Base-by-base conservation (phyloP, 2,329 filamentous ascomycete species). In the Aureobasidium sp. region DNA sequence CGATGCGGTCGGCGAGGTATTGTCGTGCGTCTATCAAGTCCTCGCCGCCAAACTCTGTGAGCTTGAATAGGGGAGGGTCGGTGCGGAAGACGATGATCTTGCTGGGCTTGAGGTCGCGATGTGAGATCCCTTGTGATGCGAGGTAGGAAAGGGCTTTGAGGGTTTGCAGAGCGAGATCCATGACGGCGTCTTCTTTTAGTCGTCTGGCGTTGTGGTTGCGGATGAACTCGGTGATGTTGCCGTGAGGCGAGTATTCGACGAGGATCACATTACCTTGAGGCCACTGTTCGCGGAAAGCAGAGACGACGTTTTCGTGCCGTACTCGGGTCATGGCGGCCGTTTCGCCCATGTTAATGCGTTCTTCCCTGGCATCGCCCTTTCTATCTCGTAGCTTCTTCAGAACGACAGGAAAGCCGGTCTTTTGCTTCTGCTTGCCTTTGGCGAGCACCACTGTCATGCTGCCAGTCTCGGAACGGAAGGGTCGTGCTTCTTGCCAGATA, bases 251-350 rank as follows among this genome's bases (percentile, higher is more conserved):
- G 36, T 59, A 16, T 27, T 59, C 57, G 45, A 59, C 57, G 10
- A 59, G 36, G 15, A 59, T 36, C 15, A 59, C 44, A 15, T 52
- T 60, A 3, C 57, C 57, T 11, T 50, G 57, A 10, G 45, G 45
- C 57, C 57, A 60, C 16, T 27, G 34, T 15, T 60, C 45, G 32
- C 57, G 57, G 11, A 60, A 45, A 10, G 57, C 57, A 16, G 57
- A 60, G n/a, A 60, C 47, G 27, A 60, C 32, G n/a, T 60, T 60
- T 29, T 60, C 57, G 47, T 60, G 57, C 7, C 57, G 45, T 29
- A 60, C 45, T 21, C 45, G 47, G 5, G 47, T 60, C 47, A 60
- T 60, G 36, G 47, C 57, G 6, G 57, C 57, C 10, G 47, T 60
- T 29, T 60, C 57, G 57, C 57, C 47, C 15, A 52, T 42, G 57